phyloP scores from a whole-genome alignment of 371 early-diverging fungal genomes.

The Mucor circinelloides region DNA sequence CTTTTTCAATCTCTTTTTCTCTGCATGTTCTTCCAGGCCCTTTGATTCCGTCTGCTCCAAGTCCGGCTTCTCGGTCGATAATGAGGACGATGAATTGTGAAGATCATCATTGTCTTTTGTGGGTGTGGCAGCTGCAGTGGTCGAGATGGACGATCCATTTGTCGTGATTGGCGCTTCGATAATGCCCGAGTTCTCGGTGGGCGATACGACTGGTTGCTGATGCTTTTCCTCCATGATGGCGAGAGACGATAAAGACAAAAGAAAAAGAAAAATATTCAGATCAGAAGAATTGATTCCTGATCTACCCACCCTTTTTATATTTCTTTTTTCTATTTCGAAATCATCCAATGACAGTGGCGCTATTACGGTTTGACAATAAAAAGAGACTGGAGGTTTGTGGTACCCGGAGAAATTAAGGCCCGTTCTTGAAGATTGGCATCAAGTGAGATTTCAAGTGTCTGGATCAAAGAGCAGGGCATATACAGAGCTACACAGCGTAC shows the following conservation, averaged over 20 bases:
- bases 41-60: neutral
- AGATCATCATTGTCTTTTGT: neutral
- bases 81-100: neutral
- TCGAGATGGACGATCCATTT: neutral
- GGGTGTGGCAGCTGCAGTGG: neutral
- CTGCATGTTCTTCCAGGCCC: neutral
- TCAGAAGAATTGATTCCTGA: neutral
- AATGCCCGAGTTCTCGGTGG: neutral
- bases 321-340: neutral
- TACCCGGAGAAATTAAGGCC: neutral
- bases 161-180: neutral
- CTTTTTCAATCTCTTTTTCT: slow-evolving; percentile 3
- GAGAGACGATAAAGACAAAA: neutral
- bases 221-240: neutral
- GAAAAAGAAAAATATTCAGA: neutral
- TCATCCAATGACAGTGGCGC: neutral
- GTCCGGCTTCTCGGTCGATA: slow-evolving; percentile 5
- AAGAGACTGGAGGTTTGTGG: neutral
- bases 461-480: neutral
- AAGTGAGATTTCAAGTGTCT: neutral
- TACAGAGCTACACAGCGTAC: neutral
- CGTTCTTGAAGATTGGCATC: neutral
- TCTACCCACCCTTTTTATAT: neutral
- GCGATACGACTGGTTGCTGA: neutral
- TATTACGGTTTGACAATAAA: neutral